Evolutionary conservation across 495 filamentous ascomycete genomes (phyloP).

Genomic region (Tricharina praecox): DNA sequence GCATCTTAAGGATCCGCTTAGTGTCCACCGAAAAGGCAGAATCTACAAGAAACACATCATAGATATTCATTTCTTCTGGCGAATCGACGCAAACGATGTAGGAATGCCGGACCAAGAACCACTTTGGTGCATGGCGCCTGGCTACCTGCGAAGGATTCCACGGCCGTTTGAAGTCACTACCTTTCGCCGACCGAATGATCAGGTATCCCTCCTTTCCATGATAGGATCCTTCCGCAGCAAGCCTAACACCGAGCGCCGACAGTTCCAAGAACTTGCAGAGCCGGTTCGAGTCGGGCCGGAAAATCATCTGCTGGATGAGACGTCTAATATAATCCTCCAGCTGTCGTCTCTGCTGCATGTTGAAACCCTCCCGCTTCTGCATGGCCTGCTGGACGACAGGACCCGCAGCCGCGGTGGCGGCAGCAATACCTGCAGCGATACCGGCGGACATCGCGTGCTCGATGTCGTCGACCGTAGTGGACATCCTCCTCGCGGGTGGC

Average conservation of each 20-base stretch:
- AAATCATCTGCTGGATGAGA: conserved; percentile 87
- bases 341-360: conserved; percentile 62
- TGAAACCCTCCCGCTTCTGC: conserved; percentile 33
- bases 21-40: conserved; percentile 61
- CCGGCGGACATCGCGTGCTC: conserved; percentile 26
- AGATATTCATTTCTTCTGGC: conserved; percentile 96
- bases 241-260: conserved; percentile 82
- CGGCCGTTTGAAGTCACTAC: conserved; percentile 71
- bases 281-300: conserved; percentile 85
- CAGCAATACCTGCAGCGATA: conserved; percentile 30
- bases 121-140: conserved; percentile 73
- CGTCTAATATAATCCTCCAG: conserved; percentile 85
- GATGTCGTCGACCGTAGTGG: conserved; percentile 30
- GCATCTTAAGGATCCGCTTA: conserved; percentile 36
- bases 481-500: conserved; percentile 39
- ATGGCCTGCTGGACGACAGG: conserved; percentile 18
- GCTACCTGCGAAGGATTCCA: conserved; percentile 59
- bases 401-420: conserved; percentile 30
- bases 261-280: conserved; percentile 92
- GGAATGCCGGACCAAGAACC: conserved; percentile 94
- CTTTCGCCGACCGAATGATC: conserved; percentile 77
- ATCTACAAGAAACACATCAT: conserved; percentile 93
- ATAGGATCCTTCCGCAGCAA: conserved; percentile 89
- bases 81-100: conserved; percentile 97
- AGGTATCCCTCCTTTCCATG: conserved; percentile 95